Evolutionary conservation across 2,329 filamentous ascomycete genomes (phyloP).

Genomic region (Pseudogymnoascus sp.): DNA sequence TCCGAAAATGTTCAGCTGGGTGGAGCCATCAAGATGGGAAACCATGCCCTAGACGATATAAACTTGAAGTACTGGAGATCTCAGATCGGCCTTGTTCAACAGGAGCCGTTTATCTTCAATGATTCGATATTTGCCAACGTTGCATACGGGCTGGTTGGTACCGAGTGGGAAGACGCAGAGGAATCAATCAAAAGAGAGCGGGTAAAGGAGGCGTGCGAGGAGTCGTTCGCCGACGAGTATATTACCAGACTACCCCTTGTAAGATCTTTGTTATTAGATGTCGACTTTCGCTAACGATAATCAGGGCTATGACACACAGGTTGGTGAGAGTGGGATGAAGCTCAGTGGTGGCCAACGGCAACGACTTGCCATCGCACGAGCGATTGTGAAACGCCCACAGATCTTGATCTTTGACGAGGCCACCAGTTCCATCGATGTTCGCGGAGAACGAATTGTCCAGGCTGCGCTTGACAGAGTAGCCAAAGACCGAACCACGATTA

Average conservation of each 20-base stretch:
- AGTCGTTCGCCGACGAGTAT: conserved; percentile 65
- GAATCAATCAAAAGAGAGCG: conserved; percentile 52
- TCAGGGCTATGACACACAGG: conserved; percentile 63
- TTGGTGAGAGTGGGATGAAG: conserved; percentile 72
- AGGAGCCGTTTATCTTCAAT: conserved; percentile 64
- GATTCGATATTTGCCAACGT: conserved; percentile 60
- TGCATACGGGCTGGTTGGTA: conserved; percentile 50
- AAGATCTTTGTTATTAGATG: conserved; percentile 21
- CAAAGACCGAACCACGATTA: conserved; percentile 53
- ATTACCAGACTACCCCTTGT: conserved; percentile 56
- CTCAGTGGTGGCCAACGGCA: conserved; percentile 83
- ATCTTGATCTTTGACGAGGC: conserved; percentile 75
- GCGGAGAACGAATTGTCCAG: conserved; percentile 47
- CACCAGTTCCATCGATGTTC: conserved; percentile 59
- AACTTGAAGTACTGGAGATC: conserved; percentile 56
- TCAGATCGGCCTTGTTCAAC: conserved; percentile 60
- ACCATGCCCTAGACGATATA: conserved; percentile 48
- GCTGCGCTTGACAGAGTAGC: conserved; percentile 50
- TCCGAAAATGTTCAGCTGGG: conserved; percentile 39
- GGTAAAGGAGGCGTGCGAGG: conserved; percentile 57
- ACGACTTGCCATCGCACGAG: conserved; percentile 69
- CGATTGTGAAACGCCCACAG: conserved; percentile 64
- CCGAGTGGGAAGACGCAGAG: conserved; percentile 46
- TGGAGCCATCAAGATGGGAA: conserved; percentile 49
- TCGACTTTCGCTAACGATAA: conserved; percentile 15